Conservation (phyloP, 805 yeast species). For the Brettanomyces naardenensis region DNA sequence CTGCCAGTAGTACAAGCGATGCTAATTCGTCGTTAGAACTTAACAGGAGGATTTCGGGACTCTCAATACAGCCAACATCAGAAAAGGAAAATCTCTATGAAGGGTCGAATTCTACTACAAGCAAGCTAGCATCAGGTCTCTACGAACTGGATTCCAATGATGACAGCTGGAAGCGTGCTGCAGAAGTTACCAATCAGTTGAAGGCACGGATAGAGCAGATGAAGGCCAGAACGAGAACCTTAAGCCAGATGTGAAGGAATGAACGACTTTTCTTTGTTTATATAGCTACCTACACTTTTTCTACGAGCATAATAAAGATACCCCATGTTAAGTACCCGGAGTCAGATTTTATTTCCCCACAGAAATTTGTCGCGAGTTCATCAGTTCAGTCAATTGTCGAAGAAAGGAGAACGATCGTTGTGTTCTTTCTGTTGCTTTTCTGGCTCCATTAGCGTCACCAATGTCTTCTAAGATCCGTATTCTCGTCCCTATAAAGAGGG, state of each 20-base stretch:
- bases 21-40: not conserved
- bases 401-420: no score
- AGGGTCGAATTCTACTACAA: not conserved
- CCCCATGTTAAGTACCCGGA: no score
- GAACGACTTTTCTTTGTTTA: no score
- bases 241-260: conserved; percentile 18
- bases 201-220: conserved; percentile 84
- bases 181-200: conserved; percentile 79
- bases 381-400: no score
- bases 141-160: conserved; percentile 38
- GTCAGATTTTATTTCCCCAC: no score
- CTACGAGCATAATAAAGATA: no score
- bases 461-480: conserved; percentile 53
- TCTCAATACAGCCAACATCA: conserved; percentile 1
- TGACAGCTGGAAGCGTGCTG: conserved; percentile 83
- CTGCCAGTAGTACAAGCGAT: not conserved
- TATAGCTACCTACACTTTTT: no score
- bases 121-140: conserved; percentile 13
- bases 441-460: no score
- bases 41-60: conserved; percentile 1
- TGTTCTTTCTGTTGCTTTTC: no score
- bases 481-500: conserved; percentile 91
- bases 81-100: not conserved
- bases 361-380: not conserved
- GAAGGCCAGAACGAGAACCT: conserved; percentile 49